Base-by-base conservation (phyloP, 202 grass and related monocot genomes). In the Setaria viridis region DNA sequence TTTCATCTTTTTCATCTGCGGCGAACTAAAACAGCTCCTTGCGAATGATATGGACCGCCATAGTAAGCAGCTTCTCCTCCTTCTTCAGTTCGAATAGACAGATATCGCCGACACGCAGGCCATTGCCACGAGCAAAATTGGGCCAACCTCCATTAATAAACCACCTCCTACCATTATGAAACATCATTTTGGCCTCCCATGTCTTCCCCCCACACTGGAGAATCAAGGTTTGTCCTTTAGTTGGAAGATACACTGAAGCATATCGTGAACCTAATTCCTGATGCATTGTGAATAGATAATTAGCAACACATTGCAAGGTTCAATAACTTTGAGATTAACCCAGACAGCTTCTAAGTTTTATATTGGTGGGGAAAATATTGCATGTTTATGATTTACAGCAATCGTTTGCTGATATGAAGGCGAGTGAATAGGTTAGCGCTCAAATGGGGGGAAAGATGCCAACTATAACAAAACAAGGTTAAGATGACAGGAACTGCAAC, bases 21-120 rank as follows among this genome's bases (percentile, higher is more conserved):
- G 49, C 46, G 6, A 53, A 48, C 65, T 77, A 78, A 76, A 78
- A 71, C 74, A 74, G 30, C 60, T 84, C 74, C 46, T 53, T 70
- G 48, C 1, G 67, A 76, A 89, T 75, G 46, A 91, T 77, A 76
- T 92, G 73, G 55, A 92, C 83, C n/a, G 5, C 53, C 79, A 94
- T 87, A 6, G 72, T 88, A 85, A 82, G 43, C 56, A 49, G 53
- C 30, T 29, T 76, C 46, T 79, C 41, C 63, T 74, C 67, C 76
- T 79, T 56, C 62, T 69, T 86, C 54, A 91, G 82, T 74, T 97
- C 92, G 4, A 94, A 91, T 5, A 91, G 54, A 59, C 84, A 94
- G 71, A 92, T n/a, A 83, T 97, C 90, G 3, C 88, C 86, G 0
- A 85, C 63, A 20, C 74, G 64, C 65, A 97, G 76, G 17, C 55